A percentile compares a stretch with the other conserved stretches of the same genome.
Evolutionary conservation across 768 basidiomycete species (phyloP).

Genomic region (Tylopilus sp.): DNA sequence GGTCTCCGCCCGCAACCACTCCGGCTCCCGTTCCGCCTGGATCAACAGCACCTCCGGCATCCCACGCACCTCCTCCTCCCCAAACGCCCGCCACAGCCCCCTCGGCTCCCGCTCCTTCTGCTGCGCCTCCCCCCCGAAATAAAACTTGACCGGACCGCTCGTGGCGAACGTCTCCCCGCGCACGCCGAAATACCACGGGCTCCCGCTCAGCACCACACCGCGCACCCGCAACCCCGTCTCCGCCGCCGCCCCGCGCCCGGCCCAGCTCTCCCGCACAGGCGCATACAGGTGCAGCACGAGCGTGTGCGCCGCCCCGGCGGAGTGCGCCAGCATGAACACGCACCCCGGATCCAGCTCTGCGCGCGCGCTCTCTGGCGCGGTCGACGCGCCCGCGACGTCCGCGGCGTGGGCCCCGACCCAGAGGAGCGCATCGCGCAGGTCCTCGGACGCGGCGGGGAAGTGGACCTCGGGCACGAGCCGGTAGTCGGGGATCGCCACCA

Average conservation of each 20-base stretch:
- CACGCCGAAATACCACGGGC: slow-evolving; percentile 39
- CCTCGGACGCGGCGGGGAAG: slow-evolving; percentile 55
- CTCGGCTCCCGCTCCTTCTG: slow-evolving; percentile 41
- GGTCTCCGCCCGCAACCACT: slow-evolving; percentile 35
- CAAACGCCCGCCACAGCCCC: slow-evolving; percentile 37
- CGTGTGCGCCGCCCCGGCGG: slow-evolving; percentile 54
- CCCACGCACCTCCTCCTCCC: slow-evolving; percentile 31
- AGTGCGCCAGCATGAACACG: slow-evolving; percentile 56
- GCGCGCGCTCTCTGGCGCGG: slow-evolving; percentile 1
- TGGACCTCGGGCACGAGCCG: slow-evolving; percentile 54
- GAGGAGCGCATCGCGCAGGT: slow-evolving; percentile 55
- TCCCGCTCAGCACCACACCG: slow-evolving; percentile 45
- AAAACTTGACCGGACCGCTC: slow-evolving; percentile 26
- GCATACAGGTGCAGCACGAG: slow-evolving; percentile 41
- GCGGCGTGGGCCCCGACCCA: slow-evolving; percentile 45
- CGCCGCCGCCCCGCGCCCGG: slow-evolving; percentile 25
- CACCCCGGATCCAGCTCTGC: slow-evolving; percentile 36
- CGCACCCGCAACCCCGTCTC: slow-evolving; percentile 32
- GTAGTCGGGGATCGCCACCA: slow-evolving; percentile 69
- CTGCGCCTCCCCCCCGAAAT: slow-evolving; percentile 37
- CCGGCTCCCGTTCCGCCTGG: slow-evolving; percentile 53
- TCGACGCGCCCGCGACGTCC: slow-evolving; percentile 13
- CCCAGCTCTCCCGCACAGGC: slow-evolving; percentile 32
- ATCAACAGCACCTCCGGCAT: slow-evolving; percentile 50
- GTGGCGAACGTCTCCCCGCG: slow-evolving; percentile 25